A percentile compares a stretch with the other conserved stretches of the same genome.
These are phyloP conservation scores for Coleophoma cylindrospora DNA, from an alignment of 2,329 filamentous ascomycete species.

Conservation along the genomic window DNA sequence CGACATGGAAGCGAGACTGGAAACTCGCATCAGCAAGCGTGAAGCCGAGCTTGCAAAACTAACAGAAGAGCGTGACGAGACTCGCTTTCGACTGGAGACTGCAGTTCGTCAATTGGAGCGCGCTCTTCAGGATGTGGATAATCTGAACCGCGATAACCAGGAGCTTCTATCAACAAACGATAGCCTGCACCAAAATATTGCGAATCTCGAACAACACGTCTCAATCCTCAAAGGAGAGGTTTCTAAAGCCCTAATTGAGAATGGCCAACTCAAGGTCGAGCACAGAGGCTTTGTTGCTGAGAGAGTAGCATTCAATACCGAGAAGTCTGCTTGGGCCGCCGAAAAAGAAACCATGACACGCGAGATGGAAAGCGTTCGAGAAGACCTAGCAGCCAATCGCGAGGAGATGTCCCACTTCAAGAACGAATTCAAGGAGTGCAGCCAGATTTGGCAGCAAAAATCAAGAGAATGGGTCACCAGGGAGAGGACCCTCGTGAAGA, in stretches of 20 bases:
- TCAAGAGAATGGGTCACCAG: constrained; percentile 32
- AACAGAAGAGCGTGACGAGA: not conserved
- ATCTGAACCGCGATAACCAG: not conserved
- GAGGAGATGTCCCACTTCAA: not conserved
- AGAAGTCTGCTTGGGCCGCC: not conserved
- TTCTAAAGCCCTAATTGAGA: not conserved
- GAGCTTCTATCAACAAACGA: not conserved
- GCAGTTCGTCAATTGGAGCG: not conserved
- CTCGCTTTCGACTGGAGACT: not conserved
- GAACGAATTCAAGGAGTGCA: constrained; percentile 7
- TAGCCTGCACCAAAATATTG: not conserved
- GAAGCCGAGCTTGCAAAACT: not conserved
- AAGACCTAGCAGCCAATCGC: not conserved
- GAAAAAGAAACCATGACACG: not conserved
- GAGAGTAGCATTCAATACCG: not conserved
- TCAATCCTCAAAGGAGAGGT: not conserved
- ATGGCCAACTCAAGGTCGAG: not conserved
- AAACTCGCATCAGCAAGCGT: not conserved
- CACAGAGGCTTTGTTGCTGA: not conserved
- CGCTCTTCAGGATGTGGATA: not conserved
- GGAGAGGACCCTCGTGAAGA: constrained; percentile 34
- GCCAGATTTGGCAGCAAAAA: constrained; percentile 9
- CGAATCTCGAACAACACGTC: not conserved
- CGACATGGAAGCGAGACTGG: not conserved
- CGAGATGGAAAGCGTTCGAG: not conserved